Percentiles rank a stretch among this genome's conserved stretches.
Evolutionary conservation across 2,329 filamentous ascomycete genomes (phyloP).

Genomic region (Pseudogymnoascus verrucosus): DNA sequence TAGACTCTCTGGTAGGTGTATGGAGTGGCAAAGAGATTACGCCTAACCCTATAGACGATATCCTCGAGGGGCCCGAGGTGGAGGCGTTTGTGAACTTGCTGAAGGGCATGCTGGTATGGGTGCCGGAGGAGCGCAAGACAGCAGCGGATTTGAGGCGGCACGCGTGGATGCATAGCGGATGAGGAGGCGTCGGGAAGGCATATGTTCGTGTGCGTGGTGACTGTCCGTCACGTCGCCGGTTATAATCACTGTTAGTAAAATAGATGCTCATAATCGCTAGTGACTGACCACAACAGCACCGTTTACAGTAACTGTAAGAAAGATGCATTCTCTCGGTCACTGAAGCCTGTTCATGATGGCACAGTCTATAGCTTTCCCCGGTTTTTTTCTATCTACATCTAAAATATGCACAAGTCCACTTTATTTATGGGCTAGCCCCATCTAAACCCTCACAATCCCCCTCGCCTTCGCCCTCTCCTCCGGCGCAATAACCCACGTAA

Average conservation of each 20-base stretch:
- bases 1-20: too few species aligned
- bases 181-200: too few species aligned
- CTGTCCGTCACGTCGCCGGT: background rate
- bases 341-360: background rate
- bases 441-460: constrained; percentile 46
- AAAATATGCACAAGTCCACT: background rate
- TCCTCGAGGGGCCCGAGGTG: too few species aligned
- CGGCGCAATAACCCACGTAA: constrained; percentile 62
- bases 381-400: background rate
- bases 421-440: background rate
- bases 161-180: too few species aligned
- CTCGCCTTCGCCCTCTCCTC: constrained; percentile 70
- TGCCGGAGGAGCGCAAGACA: too few species aligned
- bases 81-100: too few species aligned
- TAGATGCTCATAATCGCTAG: background rate
- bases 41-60: too few species aligned
- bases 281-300: background rate
- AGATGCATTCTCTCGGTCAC: background rate
- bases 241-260: background rate
- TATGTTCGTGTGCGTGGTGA: constrained; percentile 2
- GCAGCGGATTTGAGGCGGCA: too few species aligned
- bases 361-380: background rate
- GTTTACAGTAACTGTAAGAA: background rate
- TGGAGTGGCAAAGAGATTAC: too few species aligned
- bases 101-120: too few species aligned